Evolutionary conservation across 148 eudicot species (phyloP).

Genomic region (Fagopyrum tataricum): DNA sequence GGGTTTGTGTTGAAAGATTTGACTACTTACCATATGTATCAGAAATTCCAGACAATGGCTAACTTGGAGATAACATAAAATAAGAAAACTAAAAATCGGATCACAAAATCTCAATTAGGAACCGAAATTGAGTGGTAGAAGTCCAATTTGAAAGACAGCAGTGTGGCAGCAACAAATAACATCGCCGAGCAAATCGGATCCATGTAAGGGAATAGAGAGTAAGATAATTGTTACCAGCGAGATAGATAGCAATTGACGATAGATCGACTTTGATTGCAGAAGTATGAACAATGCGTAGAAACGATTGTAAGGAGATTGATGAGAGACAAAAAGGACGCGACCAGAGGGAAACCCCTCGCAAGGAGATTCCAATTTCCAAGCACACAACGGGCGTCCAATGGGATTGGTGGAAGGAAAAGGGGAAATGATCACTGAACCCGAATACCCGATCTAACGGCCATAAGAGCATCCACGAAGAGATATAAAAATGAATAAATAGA

Average conservation of each 20-base stretch:
- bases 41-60: neutral
- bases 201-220: neutral
- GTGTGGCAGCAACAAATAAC: neutral
- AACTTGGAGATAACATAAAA: neutral
- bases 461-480: no score
- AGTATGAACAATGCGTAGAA: neutral
- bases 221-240: neutral
- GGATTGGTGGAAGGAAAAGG: neutral
- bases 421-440: neutral
- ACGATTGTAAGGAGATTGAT: neutral
- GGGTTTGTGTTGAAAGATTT: neutral
- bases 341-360: neutral
- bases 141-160: neutral
- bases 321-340: neutral
- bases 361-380: slow-evolving; percentile 1
- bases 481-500: no score
- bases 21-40: neutral
- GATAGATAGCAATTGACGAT: neutral
- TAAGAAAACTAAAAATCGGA: neutral
- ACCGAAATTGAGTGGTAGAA: neutral
- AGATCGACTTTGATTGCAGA: neutral
- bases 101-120: neutral
- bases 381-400: neutral
- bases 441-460: neutral
- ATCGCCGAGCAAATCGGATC: slow-evolving; percentile 7